Conservation (phyloP, 345 rosid genomes). For the Eucalyptus erythrocorys region DNA sequence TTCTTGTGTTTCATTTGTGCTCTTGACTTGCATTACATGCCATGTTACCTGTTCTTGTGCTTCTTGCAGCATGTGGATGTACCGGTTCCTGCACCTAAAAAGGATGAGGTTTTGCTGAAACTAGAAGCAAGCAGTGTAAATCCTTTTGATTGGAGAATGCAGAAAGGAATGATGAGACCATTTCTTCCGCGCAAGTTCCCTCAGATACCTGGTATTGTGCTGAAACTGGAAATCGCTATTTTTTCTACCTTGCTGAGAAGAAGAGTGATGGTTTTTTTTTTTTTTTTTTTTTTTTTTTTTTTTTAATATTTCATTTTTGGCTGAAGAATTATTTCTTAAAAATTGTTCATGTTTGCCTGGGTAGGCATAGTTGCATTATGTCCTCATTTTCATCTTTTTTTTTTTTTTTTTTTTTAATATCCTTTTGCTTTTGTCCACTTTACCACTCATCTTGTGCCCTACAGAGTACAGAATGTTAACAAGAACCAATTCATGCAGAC, state of each 20-base stretch:
- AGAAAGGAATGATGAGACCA: constrained; percentile 1
- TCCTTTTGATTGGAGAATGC: constrained; percentile 6
- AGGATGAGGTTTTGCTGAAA: constrained; percentile 1
- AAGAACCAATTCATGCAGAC: neutral
- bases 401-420: no score
- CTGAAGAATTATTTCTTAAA: neutral
- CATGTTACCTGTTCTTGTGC: neutral
- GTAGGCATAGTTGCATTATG: neutral
- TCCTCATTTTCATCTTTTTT: neutral
- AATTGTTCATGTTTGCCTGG: neutral
- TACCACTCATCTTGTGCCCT: neutral
- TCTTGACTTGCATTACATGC: neutral
- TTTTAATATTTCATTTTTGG: neutral
- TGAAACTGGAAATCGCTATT: neutral
- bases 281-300: neutral
- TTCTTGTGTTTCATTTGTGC: neutral
- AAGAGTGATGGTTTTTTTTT: neutral
- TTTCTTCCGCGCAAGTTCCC: constrained; percentile 10
- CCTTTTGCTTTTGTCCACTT: neutral
- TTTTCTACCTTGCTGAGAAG: neutral
- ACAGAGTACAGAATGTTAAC: neutral
- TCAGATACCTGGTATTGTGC: constrained; percentile 3
- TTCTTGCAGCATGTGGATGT: constrained; percentile 1
- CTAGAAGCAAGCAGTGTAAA: neutral
- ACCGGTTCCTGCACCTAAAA: neutral